phyloP scores from a whole-genome alignment of 2,329 filamentous ascomycete species.

The Xylariaceae sp. region DNA sequence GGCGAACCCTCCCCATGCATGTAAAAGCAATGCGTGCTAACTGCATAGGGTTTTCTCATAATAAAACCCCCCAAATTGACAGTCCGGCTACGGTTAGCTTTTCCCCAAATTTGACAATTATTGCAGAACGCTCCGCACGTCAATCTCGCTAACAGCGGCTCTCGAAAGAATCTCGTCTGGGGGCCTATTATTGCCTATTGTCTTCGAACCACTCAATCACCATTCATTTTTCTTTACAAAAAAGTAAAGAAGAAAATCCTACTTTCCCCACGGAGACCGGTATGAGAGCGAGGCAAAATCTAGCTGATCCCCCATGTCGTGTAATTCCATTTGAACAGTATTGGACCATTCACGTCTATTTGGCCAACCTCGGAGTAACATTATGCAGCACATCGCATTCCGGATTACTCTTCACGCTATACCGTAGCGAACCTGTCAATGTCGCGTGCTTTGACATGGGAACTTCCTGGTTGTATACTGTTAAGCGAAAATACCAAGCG shows the following conservation, averaged over 20 bases:
- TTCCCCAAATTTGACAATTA: slow-evolving; percentile 18
- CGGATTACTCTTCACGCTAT: slow-evolving; percentile 23
- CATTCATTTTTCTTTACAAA: too few relatives aligned
- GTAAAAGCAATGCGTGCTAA: slow-evolving; percentile 24
- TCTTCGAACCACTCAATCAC: slow-evolving; percentile 18
- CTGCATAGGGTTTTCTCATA: slow-evolving; percentile 20
- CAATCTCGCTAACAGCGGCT: slow-evolving; percentile 30
- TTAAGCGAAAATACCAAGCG: not conserved
- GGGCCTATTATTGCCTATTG: slow-evolving; percentile 10
- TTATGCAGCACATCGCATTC: slow-evolving; percentile 17
- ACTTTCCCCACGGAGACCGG: not conserved
- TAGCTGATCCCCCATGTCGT: not conserved
- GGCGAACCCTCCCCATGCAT: slow-evolving; percentile 26
- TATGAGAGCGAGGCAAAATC: not conserved
- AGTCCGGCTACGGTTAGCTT: slow-evolving; percentile 21
- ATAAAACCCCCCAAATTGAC: slow-evolving; percentile 15
- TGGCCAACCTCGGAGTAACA: slow-evolving; percentile 17
- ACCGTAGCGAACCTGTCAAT: slow-evolving; percentile 24
- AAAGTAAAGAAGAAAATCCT: not conserved
- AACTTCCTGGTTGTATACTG: slow-evolving; percentile 10
- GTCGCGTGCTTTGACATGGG: slow-evolving; percentile 23
- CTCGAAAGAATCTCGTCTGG: slow-evolving; percentile 25
- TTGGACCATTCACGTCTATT: not conserved
- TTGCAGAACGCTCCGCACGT: slow-evolving; percentile 18
- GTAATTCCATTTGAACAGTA: not conserved